phyloP scores from a whole-genome alignment of 805 yeast genomes.

The Cyberlindnera xylosilytica region DNA sequence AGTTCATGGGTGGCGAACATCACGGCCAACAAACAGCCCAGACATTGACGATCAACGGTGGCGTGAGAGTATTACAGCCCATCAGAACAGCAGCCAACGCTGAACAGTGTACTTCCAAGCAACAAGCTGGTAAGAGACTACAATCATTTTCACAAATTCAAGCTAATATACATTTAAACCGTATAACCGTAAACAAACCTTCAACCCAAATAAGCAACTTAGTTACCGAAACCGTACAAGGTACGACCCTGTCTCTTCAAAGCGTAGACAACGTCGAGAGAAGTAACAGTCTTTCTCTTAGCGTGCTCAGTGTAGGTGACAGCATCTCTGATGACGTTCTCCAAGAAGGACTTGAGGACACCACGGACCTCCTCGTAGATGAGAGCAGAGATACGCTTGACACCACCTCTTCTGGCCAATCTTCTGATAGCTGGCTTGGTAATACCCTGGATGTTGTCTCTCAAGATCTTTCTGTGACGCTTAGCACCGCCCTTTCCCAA shows the following conservation, averaged over 20 bases:
- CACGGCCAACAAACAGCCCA: no score
- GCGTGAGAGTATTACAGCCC: no score
- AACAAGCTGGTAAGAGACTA: no score
- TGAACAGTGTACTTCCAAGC: no score
- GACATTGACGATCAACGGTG: no score
- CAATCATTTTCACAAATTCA: no score
- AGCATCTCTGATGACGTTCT: slow-evolving; percentile 97
- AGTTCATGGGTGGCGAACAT: no score
- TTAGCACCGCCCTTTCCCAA: slow-evolving; percentile 99
- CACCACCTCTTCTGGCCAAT: slow-evolving; percentile 99
- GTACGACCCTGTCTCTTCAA: slow-evolving; percentile 99
- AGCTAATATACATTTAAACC: no score
- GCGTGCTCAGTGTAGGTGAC: slow-evolving; percentile 99
- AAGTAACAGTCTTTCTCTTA: slow-evolving; percentile 99
- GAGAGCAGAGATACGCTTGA: slow-evolving; percentile 98
- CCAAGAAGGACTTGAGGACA: slow-evolving; percentile 92
- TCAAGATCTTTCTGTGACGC: slow-evolving; percentile 99
- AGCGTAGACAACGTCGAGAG: slow-evolving; percentile 97
- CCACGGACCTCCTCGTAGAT: slow-evolving; percentile 99
- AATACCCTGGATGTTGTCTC: slow-evolving; percentile 99
- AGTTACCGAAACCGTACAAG: slow-evolving; percentile 99
- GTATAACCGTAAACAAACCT: no score
- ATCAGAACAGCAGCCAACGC: no score
- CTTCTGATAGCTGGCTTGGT: slow-evolving; percentile 99
- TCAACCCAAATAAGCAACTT: no score